A percentile compares a stretch with the other conserved stretches of the same genome.
Evolutionary conservation across 1,284 basidiomycete genomes (phyloP).

Genomic region (Sporisorium scitamineum): DNA sequence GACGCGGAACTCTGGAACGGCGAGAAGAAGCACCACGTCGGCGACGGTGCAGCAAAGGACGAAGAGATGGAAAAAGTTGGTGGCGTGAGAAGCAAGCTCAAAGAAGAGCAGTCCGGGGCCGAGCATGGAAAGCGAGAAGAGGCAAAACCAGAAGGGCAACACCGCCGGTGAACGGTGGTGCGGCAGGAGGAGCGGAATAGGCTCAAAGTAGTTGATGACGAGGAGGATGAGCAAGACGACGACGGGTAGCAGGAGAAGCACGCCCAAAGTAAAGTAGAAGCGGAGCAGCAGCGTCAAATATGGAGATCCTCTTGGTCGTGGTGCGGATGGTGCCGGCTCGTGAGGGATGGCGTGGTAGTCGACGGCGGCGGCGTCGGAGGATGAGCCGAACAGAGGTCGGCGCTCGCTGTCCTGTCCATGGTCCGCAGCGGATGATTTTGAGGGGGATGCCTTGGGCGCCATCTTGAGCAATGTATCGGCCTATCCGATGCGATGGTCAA

Average conservation of each 20-base stretch:
- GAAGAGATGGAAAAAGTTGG: slow-evolving; percentile 48
- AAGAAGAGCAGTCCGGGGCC: slow-evolving; percentile 53
- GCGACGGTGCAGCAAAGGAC: slow-evolving; percentile 34
- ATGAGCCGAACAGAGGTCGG: slow-evolving; percentile 31
- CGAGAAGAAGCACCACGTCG: slow-evolving; percentile 35
- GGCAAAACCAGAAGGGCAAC: slow-evolving; percentile 51
- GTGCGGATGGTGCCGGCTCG: slow-evolving; percentile 6
- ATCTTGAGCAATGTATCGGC: slow-evolving; percentile 8
- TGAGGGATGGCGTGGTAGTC: slow-evolving; percentile 32
- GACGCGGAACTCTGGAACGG: slow-evolving; percentile 40
- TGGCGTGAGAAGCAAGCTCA: slow-evolving; percentile 51
- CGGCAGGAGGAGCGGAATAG: slow-evolving; percentile 50
- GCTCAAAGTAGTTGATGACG: slow-evolving; percentile 45
- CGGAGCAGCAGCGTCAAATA: slow-evolving; percentile 42
- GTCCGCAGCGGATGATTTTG: slow-evolving; percentile 11
- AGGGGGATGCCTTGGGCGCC: slow-evolving; percentile 17
- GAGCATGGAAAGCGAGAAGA: slow-evolving; percentile 48
- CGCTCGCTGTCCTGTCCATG: slow-evolving; percentile 28
- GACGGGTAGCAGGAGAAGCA: slow-evolving; percentile 41
- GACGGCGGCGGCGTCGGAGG: neutral
- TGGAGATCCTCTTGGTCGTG: slow-evolving; percentile 26
- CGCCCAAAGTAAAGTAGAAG: slow-evolving; percentile 41
- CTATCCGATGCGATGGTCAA: slow-evolving; percentile 8
- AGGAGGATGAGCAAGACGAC: slow-evolving; percentile 45
- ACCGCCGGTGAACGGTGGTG: slow-evolving; percentile 46